A percentile compares a stretch with the other conserved stretches of the same genome.
These are phyloP conservation scores for Cyberlindnera mississippiensis DNA, from an alignment of 805 yeast genomes.

Conservation along the genomic window DNA sequence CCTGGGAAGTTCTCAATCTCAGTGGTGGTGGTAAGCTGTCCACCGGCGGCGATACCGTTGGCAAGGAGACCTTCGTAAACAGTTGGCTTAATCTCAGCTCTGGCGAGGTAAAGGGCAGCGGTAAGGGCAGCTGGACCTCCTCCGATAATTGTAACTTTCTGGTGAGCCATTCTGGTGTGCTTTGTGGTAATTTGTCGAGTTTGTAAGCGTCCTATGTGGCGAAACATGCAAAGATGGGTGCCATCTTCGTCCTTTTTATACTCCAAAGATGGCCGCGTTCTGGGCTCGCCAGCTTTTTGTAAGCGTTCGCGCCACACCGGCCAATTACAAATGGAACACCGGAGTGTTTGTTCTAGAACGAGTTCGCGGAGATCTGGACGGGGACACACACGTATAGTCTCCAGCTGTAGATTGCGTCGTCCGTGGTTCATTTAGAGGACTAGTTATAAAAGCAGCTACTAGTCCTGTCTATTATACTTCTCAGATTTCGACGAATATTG, in stretches of 20 bases:
- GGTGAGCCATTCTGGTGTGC: constrained; percentile 62
- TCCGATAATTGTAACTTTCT: constrained; percentile 84
- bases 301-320: not conserved
- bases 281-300: not conserved
- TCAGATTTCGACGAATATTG: too few species aligned
- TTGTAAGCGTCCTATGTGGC: too few species aligned
- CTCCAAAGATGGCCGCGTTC: not conserved
- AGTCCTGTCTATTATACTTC: too few species aligned
- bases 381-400: not conserved
- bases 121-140: constrained; percentile 99
- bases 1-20: constrained; percentile 99
- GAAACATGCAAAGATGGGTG: not conserved
- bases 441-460: too few species aligned
- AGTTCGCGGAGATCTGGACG: too few species aligned
- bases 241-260: not conserved
- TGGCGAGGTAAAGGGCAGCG: constrained; percentile 93
- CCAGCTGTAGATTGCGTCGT: too few species aligned
- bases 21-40: constrained; percentile 97
- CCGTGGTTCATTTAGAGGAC: too few species aligned
- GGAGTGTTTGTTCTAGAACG: too few species aligned
- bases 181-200: too few species aligned
- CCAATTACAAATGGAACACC: too few species aligned
- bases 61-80: constrained; percentile 94
- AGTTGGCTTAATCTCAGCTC: constrained; percentile 94
- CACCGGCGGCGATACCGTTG: constrained; percentile 98